A percentile compares a stretch with the other conserved stretches of the same genome.
phyloP scores from a whole-genome alignment of 2,329 filamentous ascomycete species.

The Monilinia fructigena region DNA sequence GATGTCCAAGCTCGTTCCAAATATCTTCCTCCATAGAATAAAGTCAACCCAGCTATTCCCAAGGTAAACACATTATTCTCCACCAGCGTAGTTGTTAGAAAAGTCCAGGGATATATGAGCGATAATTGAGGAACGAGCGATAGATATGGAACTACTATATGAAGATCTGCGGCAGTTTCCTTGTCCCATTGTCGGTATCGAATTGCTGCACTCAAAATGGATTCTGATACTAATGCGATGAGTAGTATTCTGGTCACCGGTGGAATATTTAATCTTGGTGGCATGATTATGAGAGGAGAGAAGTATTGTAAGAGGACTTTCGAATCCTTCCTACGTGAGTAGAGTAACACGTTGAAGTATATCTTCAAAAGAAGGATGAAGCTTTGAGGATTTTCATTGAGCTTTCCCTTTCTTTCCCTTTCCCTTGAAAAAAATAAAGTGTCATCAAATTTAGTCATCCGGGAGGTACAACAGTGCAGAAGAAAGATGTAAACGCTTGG shows the following conservation, averaged over 20 bases:
- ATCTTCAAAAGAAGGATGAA: slow-evolving; percentile 7
- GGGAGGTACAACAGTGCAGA: too few relatives aligned
- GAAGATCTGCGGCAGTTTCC: slow-evolving; percentile 49
- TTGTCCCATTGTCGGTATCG: slow-evolving; percentile 68
- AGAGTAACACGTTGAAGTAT: neutral
- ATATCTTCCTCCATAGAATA: slow-evolving; percentile 92
- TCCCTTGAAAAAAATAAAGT: slow-evolving; percentile 4
- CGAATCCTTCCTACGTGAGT: neutral
- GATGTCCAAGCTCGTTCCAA: slow-evolving; percentile 95
- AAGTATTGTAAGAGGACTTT: neutral
- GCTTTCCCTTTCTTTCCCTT: neutral
- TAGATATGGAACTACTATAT: slow-evolving; percentile 79
- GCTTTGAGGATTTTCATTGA: slow-evolving; percentile 8
- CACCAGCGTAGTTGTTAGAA: slow-evolving; percentile 80
- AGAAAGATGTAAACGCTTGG: neutral
- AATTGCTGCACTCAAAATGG: slow-evolving; percentile 77
- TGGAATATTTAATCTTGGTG: slow-evolving; percentile 84
- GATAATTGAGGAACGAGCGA: slow-evolving; percentile 81
- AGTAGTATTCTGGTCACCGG: slow-evolving; percentile 84
- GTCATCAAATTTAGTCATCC: slow-evolving; percentile 2
- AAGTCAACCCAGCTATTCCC: slow-evolving; percentile 69
- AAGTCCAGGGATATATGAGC: slow-evolving; percentile 89
- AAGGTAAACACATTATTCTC: slow-evolving; percentile 92
- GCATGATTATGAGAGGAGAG: slow-evolving; percentile 51
- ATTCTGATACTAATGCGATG: slow-evolving; percentile 71